Evolutionary conservation across 169 alveolate genomes (phyloP).

Genomic region (Plasmodium vinckei): DNA sequence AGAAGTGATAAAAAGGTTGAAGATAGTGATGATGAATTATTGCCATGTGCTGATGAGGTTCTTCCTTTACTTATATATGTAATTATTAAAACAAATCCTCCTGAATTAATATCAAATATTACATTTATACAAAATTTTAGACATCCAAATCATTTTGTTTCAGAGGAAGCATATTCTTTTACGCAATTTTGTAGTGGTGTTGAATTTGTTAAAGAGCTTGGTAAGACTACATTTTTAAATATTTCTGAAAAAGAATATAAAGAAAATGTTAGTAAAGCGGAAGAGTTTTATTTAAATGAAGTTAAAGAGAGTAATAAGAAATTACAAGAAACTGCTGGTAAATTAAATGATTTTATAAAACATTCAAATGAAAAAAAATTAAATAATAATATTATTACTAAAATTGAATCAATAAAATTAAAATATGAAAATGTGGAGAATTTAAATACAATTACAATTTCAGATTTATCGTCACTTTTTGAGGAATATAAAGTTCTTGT

Average conservation of each 20-base stretch:
- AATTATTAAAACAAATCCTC: slow-evolving; percentile 88
- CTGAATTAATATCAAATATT: slow-evolving; percentile 85
- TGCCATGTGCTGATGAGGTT: slow-evolving; percentile 89
- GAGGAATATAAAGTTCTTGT: slow-evolving; percentile 69
- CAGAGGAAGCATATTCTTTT: slow-evolving; percentile 90
- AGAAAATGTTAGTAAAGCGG: slow-evolving; percentile 59
- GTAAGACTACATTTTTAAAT: slow-evolving; percentile 71
- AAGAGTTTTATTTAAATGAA: slow-evolving; percentile 51
- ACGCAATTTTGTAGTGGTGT: slow-evolving; percentile 89
- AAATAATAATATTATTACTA: slow-evolving; percentile 20
- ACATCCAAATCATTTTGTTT: slow-evolving; percentile 85
- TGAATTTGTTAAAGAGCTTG: slow-evolving; percentile 80
- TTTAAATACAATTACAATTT: slow-evolving; percentile 24
- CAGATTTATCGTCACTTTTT: slow-evolving; percentile 26
- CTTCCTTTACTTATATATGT: slow-evolving; percentile 87
- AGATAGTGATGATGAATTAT: slow-evolving; percentile 25
- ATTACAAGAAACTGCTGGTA: slow-evolving; percentile 72
- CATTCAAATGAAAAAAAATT: slow-evolving; percentile 43
- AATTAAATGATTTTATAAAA: slow-evolving; percentile 53
- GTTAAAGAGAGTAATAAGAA: slow-evolving; percentile 71
- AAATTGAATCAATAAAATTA: slow-evolving; percentile 35
- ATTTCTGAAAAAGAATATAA: slow-evolving; percentile 76
- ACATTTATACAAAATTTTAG: slow-evolving; percentile 87
- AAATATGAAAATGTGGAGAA: slow-evolving; percentile 24
- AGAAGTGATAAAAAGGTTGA: neutral